Base-by-base conservation (phyloP, 768 basidiomycete species). In the Cystofilobasidium ferigula region DNA sequence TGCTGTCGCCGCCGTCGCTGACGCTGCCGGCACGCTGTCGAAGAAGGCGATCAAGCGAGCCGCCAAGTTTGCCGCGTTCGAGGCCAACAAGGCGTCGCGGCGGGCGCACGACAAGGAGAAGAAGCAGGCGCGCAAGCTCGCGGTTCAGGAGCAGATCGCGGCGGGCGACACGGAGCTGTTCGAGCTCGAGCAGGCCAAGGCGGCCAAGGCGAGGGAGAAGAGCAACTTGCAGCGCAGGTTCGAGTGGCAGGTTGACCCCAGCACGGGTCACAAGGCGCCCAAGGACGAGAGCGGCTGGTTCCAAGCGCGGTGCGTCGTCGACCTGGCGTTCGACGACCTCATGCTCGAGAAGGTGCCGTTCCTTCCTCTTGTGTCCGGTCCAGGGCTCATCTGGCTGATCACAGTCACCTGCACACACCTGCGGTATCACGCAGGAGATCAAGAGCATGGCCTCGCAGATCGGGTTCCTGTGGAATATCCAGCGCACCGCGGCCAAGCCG, bases 311-410 rank as follows among this genome's bases (percentile, higher is more conserved):
- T 67, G 76, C 13, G 68, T 77, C 6, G 53, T 98, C 24, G 95
- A 99, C 78, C 80, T 97, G 22, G 89, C 85, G 12, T 97, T 95
- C 74, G 93, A 98, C 74, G 83, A 92, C 51, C 79, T 85, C 77
- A 97, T 98, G 94, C 84, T 30, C 16, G 56, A 62, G 42, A 57
- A 51, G 24, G 67, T 68, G 4, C 43, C 58, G 43, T 43, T 48
- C 36, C 12, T 42, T 26, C 28, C 36, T 38, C 36, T 6, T 2
- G 5, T 54, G 18, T 24, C 38, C n/a, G n/a, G 8, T 18, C 9
- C 12, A 6, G 5, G n/a, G 22, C 32, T 35, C 32, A 16, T 64
- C n/a, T 48, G 7, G 38, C 1, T 48, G 30, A 34, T 28, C 28
- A 22, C 30, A 20, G 18, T n/a, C 6, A 14, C 22, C 16, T 26